Conservation (phyloP, 2,329 filamentous ascomycete species). For the Escovopsis sp. region DNA sequence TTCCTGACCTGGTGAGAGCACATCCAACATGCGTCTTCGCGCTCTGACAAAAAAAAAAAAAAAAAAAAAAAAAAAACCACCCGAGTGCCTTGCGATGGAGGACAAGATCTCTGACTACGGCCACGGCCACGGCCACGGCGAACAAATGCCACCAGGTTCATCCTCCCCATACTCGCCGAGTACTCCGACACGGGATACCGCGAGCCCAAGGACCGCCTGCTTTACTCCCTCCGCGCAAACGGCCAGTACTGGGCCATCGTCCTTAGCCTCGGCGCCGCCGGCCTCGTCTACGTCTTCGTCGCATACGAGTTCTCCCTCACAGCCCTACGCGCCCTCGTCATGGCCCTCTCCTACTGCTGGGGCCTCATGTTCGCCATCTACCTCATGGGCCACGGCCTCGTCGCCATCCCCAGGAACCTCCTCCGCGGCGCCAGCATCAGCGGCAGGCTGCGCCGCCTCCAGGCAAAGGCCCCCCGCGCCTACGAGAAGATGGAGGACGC, state of each 20-base stretch:
- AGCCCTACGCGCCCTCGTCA: slow-evolving; percentile 69
- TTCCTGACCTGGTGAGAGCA: slow-evolving; percentile 80
- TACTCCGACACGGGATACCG: slow-evolving; percentile 91
- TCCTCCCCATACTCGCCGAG: slow-evolving; percentile 84
- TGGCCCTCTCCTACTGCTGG: slow-evolving; percentile 93
- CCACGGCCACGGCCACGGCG: too few relatives aligned
- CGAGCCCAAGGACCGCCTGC: slow-evolving; percentile 63
- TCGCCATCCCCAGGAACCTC: slow-evolving; percentile 72
- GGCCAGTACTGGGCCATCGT: slow-evolving; percentile 78
- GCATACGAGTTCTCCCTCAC: slow-evolving; percentile 58
- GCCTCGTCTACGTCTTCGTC: slow-evolving; percentile 70
- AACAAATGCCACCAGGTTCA: slow-evolving; percentile 47
- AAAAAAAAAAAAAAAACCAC: too few relatives aligned
- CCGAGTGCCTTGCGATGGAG: too few relatives aligned
- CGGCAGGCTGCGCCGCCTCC: slow-evolving; percentile 57
- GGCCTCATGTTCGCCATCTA: slow-evolving; percentile 85
- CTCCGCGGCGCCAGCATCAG: slow-evolving; percentile 68
- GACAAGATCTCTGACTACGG: background rate
- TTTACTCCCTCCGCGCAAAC: slow-evolving; percentile 78
- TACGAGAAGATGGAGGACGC: slow-evolving; percentile 85
- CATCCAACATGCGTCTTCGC: too few relatives aligned
- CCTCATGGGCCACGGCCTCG: slow-evolving; percentile 92
- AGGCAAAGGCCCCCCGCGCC: slow-evolving; percentile 62
- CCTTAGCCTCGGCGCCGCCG: slow-evolving; percentile 53
- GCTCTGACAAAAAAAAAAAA: too few relatives aligned